Evolutionary conservation across 176 grass and related monocot genomes (phyloP).

Genomic region (Paspalum notatum): DNA sequence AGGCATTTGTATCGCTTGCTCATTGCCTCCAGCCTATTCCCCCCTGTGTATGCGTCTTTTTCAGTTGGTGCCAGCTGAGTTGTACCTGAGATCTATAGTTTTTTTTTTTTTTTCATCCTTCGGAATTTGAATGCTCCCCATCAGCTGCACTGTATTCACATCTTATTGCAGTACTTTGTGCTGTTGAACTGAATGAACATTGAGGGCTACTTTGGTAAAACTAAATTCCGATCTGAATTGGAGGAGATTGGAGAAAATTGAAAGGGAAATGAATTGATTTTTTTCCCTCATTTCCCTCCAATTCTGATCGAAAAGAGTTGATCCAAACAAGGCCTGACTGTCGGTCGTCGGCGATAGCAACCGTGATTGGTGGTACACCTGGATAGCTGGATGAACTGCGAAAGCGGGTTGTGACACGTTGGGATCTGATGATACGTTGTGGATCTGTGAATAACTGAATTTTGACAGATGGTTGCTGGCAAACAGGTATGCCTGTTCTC

Average conservation of each 20-base stretch:
- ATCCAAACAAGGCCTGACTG: too few species aligned
- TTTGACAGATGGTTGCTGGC: constrained; percentile 42
- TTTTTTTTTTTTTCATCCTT: too few species aligned
- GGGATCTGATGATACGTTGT: constrained; percentile 26
- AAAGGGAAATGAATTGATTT: too few species aligned
- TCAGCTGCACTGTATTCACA: not conserved
- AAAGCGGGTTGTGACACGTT: too few species aligned
- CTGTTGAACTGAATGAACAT: constrained; percentile 11
- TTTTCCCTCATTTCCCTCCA: too few species aligned
- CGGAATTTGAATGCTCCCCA: constrained; percentile 1
- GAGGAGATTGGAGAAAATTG: too few species aligned
- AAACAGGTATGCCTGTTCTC: constrained; percentile 25
- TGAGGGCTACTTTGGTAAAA: too few species aligned
- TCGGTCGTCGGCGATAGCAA: too few species aligned
- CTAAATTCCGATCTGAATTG: too few species aligned
- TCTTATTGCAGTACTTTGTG: not conserved
- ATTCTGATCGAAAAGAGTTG: too few species aligned
- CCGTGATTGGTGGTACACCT: too few species aligned
- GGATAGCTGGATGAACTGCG: too few species aligned
- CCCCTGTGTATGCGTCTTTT: constrained; percentile 15
- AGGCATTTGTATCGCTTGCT: not conserved
- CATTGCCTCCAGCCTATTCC: not conserved
- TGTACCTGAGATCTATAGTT: constrained; percentile 25
- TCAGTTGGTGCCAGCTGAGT: not conserved
- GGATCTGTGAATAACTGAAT: constrained; percentile 42